Conservation (phyloP, 371 early-diverging fungal genomes). For the Rhizopus sp. region DNA sequence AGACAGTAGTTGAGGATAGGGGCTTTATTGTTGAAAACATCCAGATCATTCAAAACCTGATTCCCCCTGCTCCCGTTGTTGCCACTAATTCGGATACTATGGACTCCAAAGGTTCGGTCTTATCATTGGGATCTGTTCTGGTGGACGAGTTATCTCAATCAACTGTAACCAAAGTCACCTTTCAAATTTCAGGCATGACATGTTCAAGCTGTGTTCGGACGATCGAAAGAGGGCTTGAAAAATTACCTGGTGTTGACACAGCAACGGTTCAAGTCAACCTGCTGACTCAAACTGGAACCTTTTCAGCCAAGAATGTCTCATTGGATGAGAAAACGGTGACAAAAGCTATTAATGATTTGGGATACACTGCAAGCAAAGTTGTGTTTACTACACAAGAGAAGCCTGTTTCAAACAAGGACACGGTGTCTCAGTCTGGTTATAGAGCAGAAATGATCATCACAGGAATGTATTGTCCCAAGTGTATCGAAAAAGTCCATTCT, state of each 20-base stretch:
- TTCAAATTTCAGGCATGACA: conserved; percentile 92
- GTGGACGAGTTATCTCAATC: conserved; percentile 26
- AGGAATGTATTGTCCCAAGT: conserved; percentile 75
- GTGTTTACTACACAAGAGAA: conserved; percentile 20
- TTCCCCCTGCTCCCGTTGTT: conserved; percentile 28
- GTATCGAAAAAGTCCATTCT: conserved; percentile 59
- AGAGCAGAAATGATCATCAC: conserved; percentile 42
- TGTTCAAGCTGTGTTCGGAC: conserved; percentile 79
- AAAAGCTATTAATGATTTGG: conserved; percentile 57
- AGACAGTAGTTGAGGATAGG: conserved; percentile 31
- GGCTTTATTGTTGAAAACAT: conserved; percentile 48
- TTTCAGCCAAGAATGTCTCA: conserved; percentile 32
- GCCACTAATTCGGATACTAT: neutral
- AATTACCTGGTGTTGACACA: conserved; percentile 66
- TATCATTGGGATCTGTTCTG: conserved; percentile 29
- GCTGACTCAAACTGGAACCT: conserved; percentile 64
- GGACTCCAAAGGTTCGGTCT: conserved; percentile 14
- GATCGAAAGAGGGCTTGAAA: conserved; percentile 70
- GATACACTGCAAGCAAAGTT: conserved; percentile 58
- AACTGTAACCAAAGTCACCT: conserved; percentile 39
- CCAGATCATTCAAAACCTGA: conserved; percentile 47
- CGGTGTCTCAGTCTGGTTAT: neutral
- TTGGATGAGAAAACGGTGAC: conserved; percentile 38
- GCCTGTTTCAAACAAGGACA: neutral
- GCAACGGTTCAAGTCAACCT: conserved; percentile 72